These are phyloP conservation scores for Pulicaria dysenterica DNA, from an alignment of 129 eudicot genomes.

Conservation along the genomic window DNA sequence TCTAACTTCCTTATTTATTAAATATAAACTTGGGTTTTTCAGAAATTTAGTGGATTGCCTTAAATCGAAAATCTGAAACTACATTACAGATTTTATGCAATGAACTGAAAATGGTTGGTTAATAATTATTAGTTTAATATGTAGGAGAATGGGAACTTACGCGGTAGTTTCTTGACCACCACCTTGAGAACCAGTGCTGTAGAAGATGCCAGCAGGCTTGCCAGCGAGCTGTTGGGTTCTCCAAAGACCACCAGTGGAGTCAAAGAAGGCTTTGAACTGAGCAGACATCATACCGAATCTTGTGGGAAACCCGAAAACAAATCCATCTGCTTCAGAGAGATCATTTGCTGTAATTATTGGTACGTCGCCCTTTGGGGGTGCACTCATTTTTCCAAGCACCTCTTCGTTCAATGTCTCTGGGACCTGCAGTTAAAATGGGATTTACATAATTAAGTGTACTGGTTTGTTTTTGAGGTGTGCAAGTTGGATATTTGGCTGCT, in stretches of 20 bases:
- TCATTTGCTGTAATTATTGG: conserved; percentile 63
- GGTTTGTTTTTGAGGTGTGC: background rate
- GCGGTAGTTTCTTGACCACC: conserved; percentile 97
- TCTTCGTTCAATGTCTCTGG: conserved; percentile 80
- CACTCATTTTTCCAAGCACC: conserved; percentile 71
- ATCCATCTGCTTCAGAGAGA: conserved; percentile 77
- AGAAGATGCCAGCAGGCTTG: conserved; percentile 89
- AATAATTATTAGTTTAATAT: too few species aligned
- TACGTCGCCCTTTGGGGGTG: conserved; percentile 77
- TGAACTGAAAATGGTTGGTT: background rate
- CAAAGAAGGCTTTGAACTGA: conserved; percentile 80
- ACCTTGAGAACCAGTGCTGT: conserved; percentile 84
- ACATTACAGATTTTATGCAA: background rate
- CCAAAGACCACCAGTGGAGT: conserved; percentile 88
- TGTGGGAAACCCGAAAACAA: conserved; percentile 85
- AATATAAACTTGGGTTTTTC: too few species aligned
- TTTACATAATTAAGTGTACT: background rate
- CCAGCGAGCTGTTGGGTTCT: conserved; percentile 72
- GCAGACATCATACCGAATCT: conserved; percentile 99
- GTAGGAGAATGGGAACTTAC: conserved; percentile 37
- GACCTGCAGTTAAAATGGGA: conserved; percentile 44
- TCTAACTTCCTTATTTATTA: too few species aligned
- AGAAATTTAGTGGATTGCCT: too few species aligned
- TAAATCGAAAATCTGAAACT: too few species aligned
- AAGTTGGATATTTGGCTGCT: background rate